Evolutionary conservation across 805 yeast species (phyloP).

Genomic region (Ascoidea asiatica): DNA sequence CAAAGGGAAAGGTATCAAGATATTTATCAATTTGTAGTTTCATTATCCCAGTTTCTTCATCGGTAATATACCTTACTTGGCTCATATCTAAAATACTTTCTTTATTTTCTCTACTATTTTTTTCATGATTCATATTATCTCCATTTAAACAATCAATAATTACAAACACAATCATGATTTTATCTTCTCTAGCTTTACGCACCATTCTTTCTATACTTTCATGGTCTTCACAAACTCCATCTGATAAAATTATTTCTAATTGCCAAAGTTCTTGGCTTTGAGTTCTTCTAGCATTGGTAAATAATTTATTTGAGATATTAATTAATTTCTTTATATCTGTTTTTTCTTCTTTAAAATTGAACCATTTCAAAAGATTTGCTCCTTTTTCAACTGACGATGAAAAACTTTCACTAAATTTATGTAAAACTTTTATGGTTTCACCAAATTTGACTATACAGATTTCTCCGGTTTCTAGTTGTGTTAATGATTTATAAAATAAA

Average conservation of each 20-base stretch:
- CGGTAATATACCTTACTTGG: slow-evolving; percentile 66
- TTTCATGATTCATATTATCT: no score
- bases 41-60: slow-evolving; percentile 57
- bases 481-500: slow-evolving; percentile 82
- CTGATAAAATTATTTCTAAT: slow-evolving; percentile 82
- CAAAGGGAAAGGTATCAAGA: slow-evolving; percentile 91
- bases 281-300: slow-evolving; percentile 39
- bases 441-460: slow-evolving; percentile 87
- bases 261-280: slow-evolving; percentile 70
- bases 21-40: slow-evolving; percentile 69
- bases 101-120: slow-evolving; percentile 21
- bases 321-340: slow-evolving; percentile 76
- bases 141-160: slow-evolving; percentile 74
- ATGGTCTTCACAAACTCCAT: slow-evolving; percentile 96
- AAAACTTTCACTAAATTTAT: slow-evolving; percentile 80
- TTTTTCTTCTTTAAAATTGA: slow-evolving; percentile 76
- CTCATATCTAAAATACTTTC: slow-evolving; percentile 91
- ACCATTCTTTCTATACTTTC: slow-evolving; percentile 70
- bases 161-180: slow-evolving; percentile 89
- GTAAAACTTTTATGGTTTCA: slow-evolving; percentile 68
- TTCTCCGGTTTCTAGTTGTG: slow-evolving; percentile 91
- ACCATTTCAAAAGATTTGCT: slow-evolving; percentile 71
- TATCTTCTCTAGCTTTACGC: slow-evolving; percentile 82
- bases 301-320: slow-evolving; percentile 55
- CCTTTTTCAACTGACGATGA: slow-evolving; percentile 66